Base-by-base conservation (phyloP, 257 asterid species). In the Marsdenia floribunda region DNA sequence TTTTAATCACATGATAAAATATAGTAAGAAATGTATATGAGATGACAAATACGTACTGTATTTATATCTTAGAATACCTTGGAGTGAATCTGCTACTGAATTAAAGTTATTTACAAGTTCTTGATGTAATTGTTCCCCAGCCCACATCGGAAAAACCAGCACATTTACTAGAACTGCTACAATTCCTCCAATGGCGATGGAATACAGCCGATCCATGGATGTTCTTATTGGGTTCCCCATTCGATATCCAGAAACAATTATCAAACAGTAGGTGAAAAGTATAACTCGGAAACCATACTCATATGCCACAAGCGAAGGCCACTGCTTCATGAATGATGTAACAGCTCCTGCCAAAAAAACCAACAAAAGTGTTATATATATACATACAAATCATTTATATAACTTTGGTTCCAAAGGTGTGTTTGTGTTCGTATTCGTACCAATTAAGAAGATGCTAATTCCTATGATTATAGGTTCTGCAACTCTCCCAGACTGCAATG, bases 161-260 rank as follows among this genome's bases (percentile, higher is more conserved):
- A 83, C 82, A 77, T 90, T 90, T 58, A 88, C 92, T 44, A 77
- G 71, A 2, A 88, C 93, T 16, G 93, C 90, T 42, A 90, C 85
- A 14, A 88, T 79, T 38, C 82, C 93, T 79, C 96, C 96, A 15
- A 90, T 88, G 67, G 90, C 93, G 3, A 90, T 88, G 4, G 96
- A 88, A 79, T 90, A 90, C 46, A 90, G 88, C 49, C 96, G 74
- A 57, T 88, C 93, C 83, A 88, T 76, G 73, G 96, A 87, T 22
- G 90, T 87, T 73, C 71, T 71, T 3, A 88, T 76, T 0, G 93
- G 92, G 71, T 80, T 87, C n/a, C 92, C 92, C 93, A 88, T 82
- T 38, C 93, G 86, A 75, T 88, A 90, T 12, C 93, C 93, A 42
- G 96, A 88, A 65, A 85, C 92, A n/a, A 90, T 79, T 75, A 90